Conservation (phyloP, 345 rosid species). For the Populus pruinosa region DNA sequence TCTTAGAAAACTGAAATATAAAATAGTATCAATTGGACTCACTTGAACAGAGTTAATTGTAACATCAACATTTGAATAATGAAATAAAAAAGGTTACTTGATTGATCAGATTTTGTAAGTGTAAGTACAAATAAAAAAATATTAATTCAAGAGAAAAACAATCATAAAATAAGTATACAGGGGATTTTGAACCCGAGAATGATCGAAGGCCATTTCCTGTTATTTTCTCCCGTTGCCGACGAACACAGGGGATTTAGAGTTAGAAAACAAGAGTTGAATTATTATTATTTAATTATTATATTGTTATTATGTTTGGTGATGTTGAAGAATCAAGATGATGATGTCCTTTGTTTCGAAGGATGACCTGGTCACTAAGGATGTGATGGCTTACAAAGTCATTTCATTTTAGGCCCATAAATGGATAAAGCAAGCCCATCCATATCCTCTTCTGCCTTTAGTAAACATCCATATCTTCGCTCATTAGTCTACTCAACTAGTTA, state of each 20-base stretch:
- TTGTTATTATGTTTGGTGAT: too few relatives aligned
- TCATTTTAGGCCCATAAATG: neutral
- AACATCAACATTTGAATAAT: too few relatives aligned
- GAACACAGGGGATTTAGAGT: neutral
- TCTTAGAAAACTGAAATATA: too few relatives aligned
- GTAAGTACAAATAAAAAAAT: too few relatives aligned
- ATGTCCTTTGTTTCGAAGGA: neutral
- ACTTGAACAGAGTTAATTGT: too few relatives aligned
- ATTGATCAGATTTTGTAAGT: too few relatives aligned
- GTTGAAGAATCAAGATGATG: too few relatives aligned
- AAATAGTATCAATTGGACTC: too few relatives aligned
- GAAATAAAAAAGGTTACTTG: too few relatives aligned
- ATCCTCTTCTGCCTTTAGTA: neutral
- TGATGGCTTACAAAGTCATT: neutral
- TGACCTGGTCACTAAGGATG: neutral
- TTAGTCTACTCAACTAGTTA: too few relatives aligned
- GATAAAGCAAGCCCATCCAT: neutral
- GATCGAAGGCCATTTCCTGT: neutral
- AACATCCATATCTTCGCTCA: neutral
- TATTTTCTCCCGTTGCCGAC: neutral
- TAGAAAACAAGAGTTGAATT: neutral
- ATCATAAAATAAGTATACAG: too few relatives aligned
- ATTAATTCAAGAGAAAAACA: too few relatives aligned
- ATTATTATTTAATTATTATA: neutral
- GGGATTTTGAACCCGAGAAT: neutral